phyloP scores from a whole-genome alignment of 2,329 filamentous ascomycete genomes.

The Colletotrichum orchidophilum region DNA sequence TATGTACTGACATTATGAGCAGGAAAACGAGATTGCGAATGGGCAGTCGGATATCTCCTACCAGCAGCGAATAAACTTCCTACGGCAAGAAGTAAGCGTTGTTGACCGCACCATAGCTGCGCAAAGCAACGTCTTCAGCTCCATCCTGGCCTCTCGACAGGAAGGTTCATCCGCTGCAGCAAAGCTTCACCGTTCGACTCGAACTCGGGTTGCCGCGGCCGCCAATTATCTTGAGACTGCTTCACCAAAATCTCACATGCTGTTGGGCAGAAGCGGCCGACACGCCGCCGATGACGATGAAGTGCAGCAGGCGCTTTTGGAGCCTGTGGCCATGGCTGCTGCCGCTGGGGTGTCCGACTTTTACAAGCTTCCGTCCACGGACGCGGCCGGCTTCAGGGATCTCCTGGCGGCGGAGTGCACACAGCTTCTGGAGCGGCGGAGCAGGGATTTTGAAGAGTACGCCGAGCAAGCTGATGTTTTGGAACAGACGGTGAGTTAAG shows the following conservation, averaged over 20 bases:
- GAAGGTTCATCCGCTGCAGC: not conserved
- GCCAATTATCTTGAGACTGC: not conserved
- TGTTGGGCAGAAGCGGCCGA: slow-evolving; percentile 10
- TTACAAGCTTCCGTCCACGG: slow-evolving; percentile 32
- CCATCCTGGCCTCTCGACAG: slow-evolving; percentile 34
- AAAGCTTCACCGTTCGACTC: slow-evolving; percentile 35
- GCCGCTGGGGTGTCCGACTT: slow-evolving; percentile 28
- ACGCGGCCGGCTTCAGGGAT: slow-evolving; percentile 33
- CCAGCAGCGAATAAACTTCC: slow-evolving; percentile 50
- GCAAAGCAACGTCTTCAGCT: slow-evolving; percentile 44
- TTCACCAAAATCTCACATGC: slow-evolving; percentile 17
- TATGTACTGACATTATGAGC: slow-evolving; percentile 32
- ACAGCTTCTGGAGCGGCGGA: slow-evolving; percentile 47
- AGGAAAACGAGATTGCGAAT: slow-evolving; percentile 52
- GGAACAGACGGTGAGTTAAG: slow-evolving; percentile 38
- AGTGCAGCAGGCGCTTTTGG: slow-evolving; percentile 4
- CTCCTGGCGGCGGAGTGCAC: slow-evolving; percentile 51
- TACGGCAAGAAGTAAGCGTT: slow-evolving; percentile 52
- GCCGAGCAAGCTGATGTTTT: slow-evolving; percentile 38
- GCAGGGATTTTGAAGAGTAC: slow-evolving; percentile 42
- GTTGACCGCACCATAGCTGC: slow-evolving; percentile 46
- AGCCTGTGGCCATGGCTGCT: not conserved
- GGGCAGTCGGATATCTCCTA: slow-evolving; percentile 52
- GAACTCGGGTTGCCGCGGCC: slow-evolving; percentile 31
- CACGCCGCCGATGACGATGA: slow-evolving; percentile 16